Evolutionary conservation across 257 asterid genomes (phyloP), one percentile per base, ranked within the genome.

Genomic region (Solanum sejunctum): DNA sequence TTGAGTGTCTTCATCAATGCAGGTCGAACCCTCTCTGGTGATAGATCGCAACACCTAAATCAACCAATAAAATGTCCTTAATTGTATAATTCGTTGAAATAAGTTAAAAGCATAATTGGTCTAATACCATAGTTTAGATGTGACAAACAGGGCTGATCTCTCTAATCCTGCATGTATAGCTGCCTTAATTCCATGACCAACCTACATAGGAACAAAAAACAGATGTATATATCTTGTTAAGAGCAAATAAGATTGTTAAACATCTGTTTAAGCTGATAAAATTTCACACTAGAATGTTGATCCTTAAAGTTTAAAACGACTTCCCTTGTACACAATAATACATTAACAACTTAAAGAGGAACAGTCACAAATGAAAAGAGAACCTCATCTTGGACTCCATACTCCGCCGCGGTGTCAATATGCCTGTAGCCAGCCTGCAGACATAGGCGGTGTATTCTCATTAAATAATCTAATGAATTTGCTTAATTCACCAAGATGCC

Each of bases 341-440:
- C 18, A 0, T 72, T 20, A 45, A 3, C 39, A 47, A 7, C 28
- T 12, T n/a, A 7, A 28, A 17, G 43, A 47, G n/a, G 4, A 3
- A 12, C 7, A 45, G 13, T 47, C 10, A 18, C 21, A 21, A 49
- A 28, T 12, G 15, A 45, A 15, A 82, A 47, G 4, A 60, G 4
- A 49, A 91, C 97, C 94, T 88, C 87, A 18, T 84, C 52, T 69
- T 93, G 92, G 79, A 89, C 92, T 20, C 93, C 94, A 64, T 94
- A 92, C 56, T 93, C 86, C 8, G 87, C 87, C 4, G 97, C 97
- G 4, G 93, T 91, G 52, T 94, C 95, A 5, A 94, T 92, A 78
- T 92, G 98, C 90, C 95, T 89, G 85, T 92, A 94, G 73, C 98
- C 98, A 69, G 87, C 97, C 97, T 93, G 89, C 90, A 86, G 18